Conservation (phyloP, 164 flowering plant species). For the Magnolia changhungtana region DNA sequence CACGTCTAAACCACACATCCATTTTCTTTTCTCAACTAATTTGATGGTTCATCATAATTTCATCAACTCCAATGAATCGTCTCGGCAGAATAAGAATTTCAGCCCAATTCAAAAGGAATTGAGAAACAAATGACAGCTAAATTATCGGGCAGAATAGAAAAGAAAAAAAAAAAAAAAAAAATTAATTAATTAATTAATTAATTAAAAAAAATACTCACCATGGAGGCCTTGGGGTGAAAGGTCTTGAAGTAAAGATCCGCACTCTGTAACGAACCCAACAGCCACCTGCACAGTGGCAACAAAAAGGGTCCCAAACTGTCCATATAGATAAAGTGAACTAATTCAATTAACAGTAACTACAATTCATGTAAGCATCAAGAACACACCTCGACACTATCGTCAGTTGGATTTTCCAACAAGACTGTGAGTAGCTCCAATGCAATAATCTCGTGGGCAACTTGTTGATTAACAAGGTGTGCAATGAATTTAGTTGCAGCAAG, state of each 20-base stretch:
- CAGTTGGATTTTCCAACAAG: conserved; percentile 76
- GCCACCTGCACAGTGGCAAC: conserved; percentile 42
- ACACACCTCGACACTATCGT: conserved; percentile 82
- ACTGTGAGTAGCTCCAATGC: conserved; percentile 85
- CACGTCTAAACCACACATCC: too few species aligned
- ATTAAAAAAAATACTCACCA: conserved; percentile 48
- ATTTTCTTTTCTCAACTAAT: too few species aligned
- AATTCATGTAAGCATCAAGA: background rate
- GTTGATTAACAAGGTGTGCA: conserved; percentile 95
- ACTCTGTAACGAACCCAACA: conserved; percentile 90
- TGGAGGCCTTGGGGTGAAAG: conserved; percentile 79
- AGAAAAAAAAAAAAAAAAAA: background rate
- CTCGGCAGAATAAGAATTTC: background rate
- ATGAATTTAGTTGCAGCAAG: conserved; percentile 88
- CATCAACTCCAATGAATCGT: too few species aligned
- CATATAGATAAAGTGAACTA: background rate
- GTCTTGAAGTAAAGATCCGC: conserved; percentile 91
- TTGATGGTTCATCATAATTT: too few species aligned
- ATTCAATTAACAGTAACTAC: background rate
- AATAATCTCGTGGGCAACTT: conserved; percentile 88
- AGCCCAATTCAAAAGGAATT: background rate
- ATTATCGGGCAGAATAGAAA: background rate
- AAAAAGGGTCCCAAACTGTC: background rate
- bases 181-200: background rate
- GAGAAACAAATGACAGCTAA: background rate